Base-by-base conservation (phyloP, 805 yeast genomes). In the Lipomyces oligophaga region DNA sequence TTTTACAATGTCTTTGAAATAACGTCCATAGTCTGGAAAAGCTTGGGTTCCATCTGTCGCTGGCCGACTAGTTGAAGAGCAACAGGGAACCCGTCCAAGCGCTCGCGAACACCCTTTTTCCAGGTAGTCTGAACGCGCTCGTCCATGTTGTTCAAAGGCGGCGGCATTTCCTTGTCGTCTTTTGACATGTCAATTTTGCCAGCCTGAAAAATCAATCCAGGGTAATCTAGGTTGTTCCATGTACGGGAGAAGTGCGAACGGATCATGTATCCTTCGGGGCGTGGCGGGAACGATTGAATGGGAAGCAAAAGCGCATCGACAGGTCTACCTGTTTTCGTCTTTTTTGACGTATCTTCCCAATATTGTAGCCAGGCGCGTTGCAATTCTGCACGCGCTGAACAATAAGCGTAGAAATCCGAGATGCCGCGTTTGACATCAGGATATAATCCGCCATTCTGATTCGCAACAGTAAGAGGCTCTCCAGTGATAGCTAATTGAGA, bases 21-120 rank as follows among this genome's bases (percentile, higher is more conserved):
- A 25, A 24, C 47, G 26, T 37, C 28, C 47, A 45, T 42, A 11
- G 54, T 47, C 43, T 53, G 56, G 41, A 53, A 53, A 27, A 53
- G 43, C 39, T 50, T 47, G 6, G 57, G 56, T 51, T 53, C 57
- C 56, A 51, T 50, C 45, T 51, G 57, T 19, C 56, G 42, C 40
- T 53, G 57, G 15, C 57, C 57, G 4, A 53, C 52, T 3, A 53
- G 31, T 35, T 50, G 56, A 25, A 53, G 42, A 6, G 50, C 57
- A 15, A 53, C 37, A 6, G 56, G 56, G 27, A 42, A 53, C 8
- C 46, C 57, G 5, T 34, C 51, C n/a, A 38, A 34, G 10, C 51
- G 24, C 19, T 41, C 22, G 5, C 54, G 43, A n/a, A 41, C 50
- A 7, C 22, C 49, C 34, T 43, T 38, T 6, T 34, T 35, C 52